A percentile compares a stretch with the other conserved stretches of the same genome.
These are phyloP conservation scores for Schoenoplectus triqueter DNA, from an alignment of 202 grass and related monocot genomes.

Conservation along the genomic window DNA sequence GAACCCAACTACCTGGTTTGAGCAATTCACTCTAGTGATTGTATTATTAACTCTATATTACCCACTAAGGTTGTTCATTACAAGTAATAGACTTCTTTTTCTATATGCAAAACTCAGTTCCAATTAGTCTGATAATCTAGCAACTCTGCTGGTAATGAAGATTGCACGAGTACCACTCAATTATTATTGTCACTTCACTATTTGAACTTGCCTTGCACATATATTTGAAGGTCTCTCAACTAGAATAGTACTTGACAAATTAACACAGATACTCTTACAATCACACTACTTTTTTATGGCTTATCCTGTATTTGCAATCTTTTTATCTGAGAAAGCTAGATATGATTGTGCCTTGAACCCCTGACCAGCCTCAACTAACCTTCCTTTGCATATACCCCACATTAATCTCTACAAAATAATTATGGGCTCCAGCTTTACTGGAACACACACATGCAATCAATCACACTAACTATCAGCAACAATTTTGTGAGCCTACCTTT, in stretches of 20 bases:
- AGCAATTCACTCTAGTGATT: background rate
- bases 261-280: constrained; percentile 1
- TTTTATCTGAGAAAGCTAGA: constrained; percentile 39
- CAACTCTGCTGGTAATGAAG: background rate
- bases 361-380: constrained; percentile 24
- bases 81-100: background rate
- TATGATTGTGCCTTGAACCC: constrained; percentile 36
- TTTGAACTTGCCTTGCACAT: background rate
- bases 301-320: constrained; percentile 37
- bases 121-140: background rate
- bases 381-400: constrained; percentile 15
- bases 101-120: background rate
- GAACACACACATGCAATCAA: constrained; percentile 16
- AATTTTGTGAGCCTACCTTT: background rate
- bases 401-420: constrained; percentile 2
- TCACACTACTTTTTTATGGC: constrained; percentile 27
- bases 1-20: background rate
- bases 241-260: background rate
- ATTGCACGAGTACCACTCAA: background rate
- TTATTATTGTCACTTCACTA: background rate
- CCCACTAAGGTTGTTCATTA: background rate
- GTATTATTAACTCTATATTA: background rate
- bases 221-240: background rate
- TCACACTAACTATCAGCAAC: constrained; percentile 11
- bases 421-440: constrained; percentile 15